A percentile compares a stretch with the other conserved stretches of the same genome.
These are phyloP conservation scores for Cymbomonas tetramitiformis DNA, from an alignment of 139 green algal genomes.

Conservation along the genomic window DNA sequence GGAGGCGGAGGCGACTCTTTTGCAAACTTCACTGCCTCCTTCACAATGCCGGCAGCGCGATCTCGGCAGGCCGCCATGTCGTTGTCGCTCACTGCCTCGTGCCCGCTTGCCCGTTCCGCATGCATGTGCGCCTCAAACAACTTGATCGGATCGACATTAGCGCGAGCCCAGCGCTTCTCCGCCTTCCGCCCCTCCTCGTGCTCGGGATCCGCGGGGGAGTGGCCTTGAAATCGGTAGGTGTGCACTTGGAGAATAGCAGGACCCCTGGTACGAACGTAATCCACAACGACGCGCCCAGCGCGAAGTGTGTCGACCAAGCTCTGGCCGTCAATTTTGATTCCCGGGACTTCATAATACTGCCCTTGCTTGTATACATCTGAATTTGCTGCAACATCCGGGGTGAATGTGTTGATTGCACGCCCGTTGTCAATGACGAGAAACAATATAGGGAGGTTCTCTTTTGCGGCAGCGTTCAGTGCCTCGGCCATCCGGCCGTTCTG, in stretches of 20 bases:
- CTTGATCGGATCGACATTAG: slow-evolving; percentile 16
- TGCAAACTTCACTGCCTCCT: slow-evolving; percentile 6
- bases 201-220: slow-evolving; percentile 17
- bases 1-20: slow-evolving; percentile 12
- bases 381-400: slow-evolving; percentile 15
- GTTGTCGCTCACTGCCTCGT: neutral
- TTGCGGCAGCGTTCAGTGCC: slow-evolving; percentile 17
- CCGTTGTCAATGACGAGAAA: slow-evolving; percentile 24
- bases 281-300: slow-evolving; percentile 1
- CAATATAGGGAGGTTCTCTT: slow-evolving; percentile 18
- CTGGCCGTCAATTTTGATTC: slow-evolving; percentile 12
- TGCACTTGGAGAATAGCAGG: slow-evolving; percentile 21
- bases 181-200: slow-evolving; percentile 21
- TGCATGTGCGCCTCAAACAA: slow-evolving; percentile 9
- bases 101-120: neutral
- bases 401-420: slow-evolving; percentile 22
- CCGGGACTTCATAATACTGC: slow-evolving; percentile 17
- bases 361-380: slow-evolving; percentile 12
- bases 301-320: slow-evolving; percentile 9
- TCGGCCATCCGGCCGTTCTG: slow-evolving; percentile 21
- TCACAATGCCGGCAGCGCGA: neutral
- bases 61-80: neutral
- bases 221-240: slow-evolving; percentile 17
- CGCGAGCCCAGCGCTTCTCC: slow-evolving; percentile 17
- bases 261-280: slow-evolving; percentile 18